A percentile compares a stretch with the other conserved stretches of the same genome.
Conservation (phyloP, 768 basidiomycete species). For the Coprinopsis sp. region DNA sequence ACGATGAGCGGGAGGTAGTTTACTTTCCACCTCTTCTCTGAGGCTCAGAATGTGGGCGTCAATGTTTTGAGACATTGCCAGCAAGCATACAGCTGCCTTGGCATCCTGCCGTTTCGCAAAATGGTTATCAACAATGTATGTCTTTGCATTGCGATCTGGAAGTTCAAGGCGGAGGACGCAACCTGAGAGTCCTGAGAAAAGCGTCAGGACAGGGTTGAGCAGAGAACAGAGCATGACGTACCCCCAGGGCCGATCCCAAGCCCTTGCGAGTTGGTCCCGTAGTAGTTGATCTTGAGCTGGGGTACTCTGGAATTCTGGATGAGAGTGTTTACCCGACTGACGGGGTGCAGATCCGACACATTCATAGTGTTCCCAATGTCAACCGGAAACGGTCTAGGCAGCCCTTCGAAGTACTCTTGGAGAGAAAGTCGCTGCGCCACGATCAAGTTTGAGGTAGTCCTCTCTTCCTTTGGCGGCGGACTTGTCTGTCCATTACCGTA, state of each 20-base stretch:
- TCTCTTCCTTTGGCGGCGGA: constrained; percentile 27
- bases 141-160: constrained; percentile 40
- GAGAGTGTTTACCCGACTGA: constrained; percentile 47
- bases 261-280: constrained; percentile 36
- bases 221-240: constrained; percentile 15
- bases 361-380: constrained; percentile 41
- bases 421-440: constrained; percentile 20
- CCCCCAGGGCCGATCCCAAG: constrained; percentile 28
- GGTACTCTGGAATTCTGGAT: constrained; percentile 51
- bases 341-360: constrained; percentile 45
- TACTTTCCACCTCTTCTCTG: constrained; percentile 28
- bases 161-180: constrained; percentile 57
- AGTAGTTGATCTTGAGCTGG: constrained; percentile 37
- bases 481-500: constrained; percentile 47
- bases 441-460: too few relatives aligned
- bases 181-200: constrained; percentile 28
- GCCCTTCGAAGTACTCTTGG: constrained; percentile 57
- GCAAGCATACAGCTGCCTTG: constrained; percentile 62
- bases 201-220: constrained; percentile 21
- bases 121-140: constrained; percentile 59
- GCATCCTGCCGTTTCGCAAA: constrained; percentile 62
- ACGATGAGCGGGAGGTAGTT: constrained; percentile 39
- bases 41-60: constrained; percentile 51
- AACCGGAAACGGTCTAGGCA: constrained; percentile 63
- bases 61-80: constrained; percentile 60